A percentile compares a stretch with the other conserved stretches of the same genome.
Evolutionary conservation across 352 stramenopile species (phyloP).

Genomic region (Lagenidium giganteum): DNA sequence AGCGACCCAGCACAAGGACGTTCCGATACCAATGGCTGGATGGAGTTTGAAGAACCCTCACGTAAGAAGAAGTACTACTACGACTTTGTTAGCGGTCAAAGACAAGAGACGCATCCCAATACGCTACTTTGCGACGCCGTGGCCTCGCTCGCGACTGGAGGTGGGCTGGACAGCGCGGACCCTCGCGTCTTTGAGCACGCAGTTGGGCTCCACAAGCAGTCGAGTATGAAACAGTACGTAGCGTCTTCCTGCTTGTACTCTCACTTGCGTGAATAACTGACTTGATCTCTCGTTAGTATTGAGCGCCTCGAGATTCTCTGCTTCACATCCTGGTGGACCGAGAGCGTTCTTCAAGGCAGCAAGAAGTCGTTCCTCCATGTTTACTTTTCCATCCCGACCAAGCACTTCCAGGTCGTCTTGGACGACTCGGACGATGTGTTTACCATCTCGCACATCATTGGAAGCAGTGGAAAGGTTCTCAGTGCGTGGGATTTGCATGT

Average conservation of each 20-base stretch:
- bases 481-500: slow-evolving; percentile 65
- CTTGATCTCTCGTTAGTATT: slow-evolving; percentile 22
- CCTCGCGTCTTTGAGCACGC: slow-evolving; percentile 43
- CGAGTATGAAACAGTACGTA: slow-evolving; percentile 50
- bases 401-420: slow-evolving; percentile 58
- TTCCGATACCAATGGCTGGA: slow-evolving; percentile 22
- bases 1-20: background rate
- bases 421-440: slow-evolving; percentile 65
- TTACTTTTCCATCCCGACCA: slow-evolving; percentile 67
- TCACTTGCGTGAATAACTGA: background rate
- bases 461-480: slow-evolving; percentile 34
- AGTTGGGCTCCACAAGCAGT: slow-evolving; percentile 32
- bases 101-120: slow-evolving; percentile 30
- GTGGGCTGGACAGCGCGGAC: slow-evolving; percentile 14
- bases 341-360: slow-evolving; percentile 29
- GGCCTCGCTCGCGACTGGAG: slow-evolving; percentile 7
- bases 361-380: slow-evolving; percentile 33
- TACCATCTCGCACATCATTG: slow-evolving; percentile 68
- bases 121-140: slow-evolving; percentile 11
- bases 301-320: slow-evolving; percentile 53
- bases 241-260: background rate
- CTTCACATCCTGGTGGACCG: slow-evolving; percentile 69
- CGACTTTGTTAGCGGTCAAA: slow-evolving; percentile 34
- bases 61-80: slow-evolving; percentile 41
- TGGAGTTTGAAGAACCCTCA: slow-evolving; percentile 39